These are phyloP conservation scores for Pseudogymnoascus sp. DNA, from an alignment of 2,329 filamentous ascomycete species.

Conservation along the genomic window DNA sequence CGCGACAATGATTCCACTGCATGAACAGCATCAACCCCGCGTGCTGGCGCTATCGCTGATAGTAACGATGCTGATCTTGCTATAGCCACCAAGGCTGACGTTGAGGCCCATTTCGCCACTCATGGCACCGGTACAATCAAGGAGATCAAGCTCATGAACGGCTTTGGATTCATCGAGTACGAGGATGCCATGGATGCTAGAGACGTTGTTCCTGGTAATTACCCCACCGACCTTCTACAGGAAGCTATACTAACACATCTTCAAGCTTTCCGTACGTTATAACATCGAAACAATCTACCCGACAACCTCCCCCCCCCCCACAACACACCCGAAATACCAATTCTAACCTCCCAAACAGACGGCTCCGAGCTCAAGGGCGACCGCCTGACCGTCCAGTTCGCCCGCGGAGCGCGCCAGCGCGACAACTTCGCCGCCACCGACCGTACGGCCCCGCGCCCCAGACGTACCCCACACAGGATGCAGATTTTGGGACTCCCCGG, in stretches of 20 bases:
- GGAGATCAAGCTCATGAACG: conserved; percentile 99
- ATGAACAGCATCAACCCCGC: conserved; percentile 2
- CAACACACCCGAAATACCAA: conserved; percentile 13
- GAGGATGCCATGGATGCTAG: conserved; percentile 97
- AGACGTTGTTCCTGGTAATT: conserved; percentile 92
- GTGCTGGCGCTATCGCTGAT: conserved; percentile 2
- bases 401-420: conserved; percentile 70
- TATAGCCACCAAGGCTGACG: conserved; percentile 88
- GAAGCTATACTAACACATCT: conserved; percentile 17
- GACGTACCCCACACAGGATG: conserved; percentile 94
- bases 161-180: conserved; percentile 99
- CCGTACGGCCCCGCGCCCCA: conserved; percentile 67
- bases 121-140: conserved; percentile 97
- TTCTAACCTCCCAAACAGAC: conserved; percentile 49
- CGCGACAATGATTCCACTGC: conserved; percentile 1
- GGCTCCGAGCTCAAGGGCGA: conserved; percentile 97
- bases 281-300: conserved; percentile 25
- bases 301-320: conserved; percentile 27
- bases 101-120: conserved; percentile 89
- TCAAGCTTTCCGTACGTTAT: conserved; percentile 47
- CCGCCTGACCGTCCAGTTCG: conserved; percentile 95
- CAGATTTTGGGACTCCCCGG: conserved; percentile 91
- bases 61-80: not conserved
- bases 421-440: conserved; percentile 54
- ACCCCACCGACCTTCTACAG: conserved; percentile 19